These are phyloP conservation scores for Ceratocystis variospora DNA, from an alignment of 2,329 filamentous ascomycete species.

Conservation along the genomic window DNA sequence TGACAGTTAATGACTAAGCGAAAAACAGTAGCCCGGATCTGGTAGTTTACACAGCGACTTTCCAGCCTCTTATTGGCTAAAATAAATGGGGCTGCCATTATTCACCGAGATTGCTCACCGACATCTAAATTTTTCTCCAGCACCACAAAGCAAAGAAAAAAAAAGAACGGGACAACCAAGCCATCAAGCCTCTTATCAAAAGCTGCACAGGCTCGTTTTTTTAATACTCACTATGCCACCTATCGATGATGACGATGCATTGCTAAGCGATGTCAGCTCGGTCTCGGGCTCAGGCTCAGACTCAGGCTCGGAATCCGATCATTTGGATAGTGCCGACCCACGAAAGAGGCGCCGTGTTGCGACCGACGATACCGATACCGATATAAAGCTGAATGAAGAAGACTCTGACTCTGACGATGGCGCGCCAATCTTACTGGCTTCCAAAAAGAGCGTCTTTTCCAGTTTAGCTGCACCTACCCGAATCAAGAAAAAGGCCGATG, in stretches of 20 bases:
- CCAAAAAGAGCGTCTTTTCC: constrained; percentile 27
- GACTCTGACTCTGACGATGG: constrained; percentile 24
- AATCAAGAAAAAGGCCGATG: constrained; percentile 31
- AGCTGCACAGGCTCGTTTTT: background rate
- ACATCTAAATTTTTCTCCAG: background rate
- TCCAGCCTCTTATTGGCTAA: background rate
- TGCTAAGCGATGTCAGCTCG: constrained; percentile 11
- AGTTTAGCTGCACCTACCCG: constrained; percentile 41
- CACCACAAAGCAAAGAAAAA: background rate
- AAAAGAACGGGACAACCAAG: background rate
- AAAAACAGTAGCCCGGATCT: background rate
- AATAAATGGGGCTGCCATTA: background rate
- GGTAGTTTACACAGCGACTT: background rate
- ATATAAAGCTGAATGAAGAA: constrained; percentile 26
- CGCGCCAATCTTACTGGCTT: constrained; percentile 20
- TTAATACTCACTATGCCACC: constrained; percentile 16
- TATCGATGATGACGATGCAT: constrained; percentile 8
- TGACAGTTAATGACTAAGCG: background rate
- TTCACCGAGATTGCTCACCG: constrained; percentile 4
- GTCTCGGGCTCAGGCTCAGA: background rate
- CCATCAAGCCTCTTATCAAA: background rate
- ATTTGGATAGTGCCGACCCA: constrained; percentile 33
- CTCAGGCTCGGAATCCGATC: constrained; percentile 33
- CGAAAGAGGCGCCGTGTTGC: constrained; percentile 32
- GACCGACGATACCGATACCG: constrained; percentile 21